Conservation (phyloP, 164 flowering plant species). For the Saururus chinensis region DNA sequence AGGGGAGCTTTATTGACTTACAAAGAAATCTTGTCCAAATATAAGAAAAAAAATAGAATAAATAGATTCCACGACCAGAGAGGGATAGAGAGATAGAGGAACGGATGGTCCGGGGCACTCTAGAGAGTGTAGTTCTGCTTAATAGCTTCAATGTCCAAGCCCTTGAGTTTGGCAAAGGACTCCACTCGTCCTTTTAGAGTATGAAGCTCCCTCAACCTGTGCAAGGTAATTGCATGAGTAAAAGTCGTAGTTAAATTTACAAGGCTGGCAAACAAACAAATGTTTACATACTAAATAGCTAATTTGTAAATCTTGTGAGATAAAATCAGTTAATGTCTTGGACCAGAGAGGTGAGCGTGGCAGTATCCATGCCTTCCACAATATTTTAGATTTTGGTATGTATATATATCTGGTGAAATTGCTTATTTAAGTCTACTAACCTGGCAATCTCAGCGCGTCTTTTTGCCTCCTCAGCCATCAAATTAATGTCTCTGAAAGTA, state of each 20-base stretch:
- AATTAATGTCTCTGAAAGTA: constrained; percentile 35
- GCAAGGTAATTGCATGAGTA: neutral
- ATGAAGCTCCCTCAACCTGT: constrained; percentile 62
- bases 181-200: constrained; percentile 72
- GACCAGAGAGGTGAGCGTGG: neutral
- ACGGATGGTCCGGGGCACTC: neutral
- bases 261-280: too few relatives aligned
- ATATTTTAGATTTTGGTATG: too few relatives aligned
- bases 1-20: neutral
- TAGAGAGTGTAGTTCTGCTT: constrained; percentile 53
- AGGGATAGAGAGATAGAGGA: neutral
- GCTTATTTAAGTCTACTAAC: constrained; percentile 15
- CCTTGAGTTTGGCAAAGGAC: constrained; percentile 51
- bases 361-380: neutral
- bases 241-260: neutral
- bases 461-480: constrained; percentile 76
- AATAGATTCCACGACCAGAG: neutral
- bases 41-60: neutral
- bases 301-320: neutral
- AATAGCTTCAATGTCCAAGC: constrained; percentile 44
- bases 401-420: too few relatives aligned
- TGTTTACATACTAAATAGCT: too few relatives aligned
- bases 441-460: constrained; percentile 77
- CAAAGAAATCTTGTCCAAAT: neutral
- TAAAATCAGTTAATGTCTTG: neutral